phyloP scores from a whole-genome alignment of 106 monocot species.

The Apostasia ramifera region DNA sequence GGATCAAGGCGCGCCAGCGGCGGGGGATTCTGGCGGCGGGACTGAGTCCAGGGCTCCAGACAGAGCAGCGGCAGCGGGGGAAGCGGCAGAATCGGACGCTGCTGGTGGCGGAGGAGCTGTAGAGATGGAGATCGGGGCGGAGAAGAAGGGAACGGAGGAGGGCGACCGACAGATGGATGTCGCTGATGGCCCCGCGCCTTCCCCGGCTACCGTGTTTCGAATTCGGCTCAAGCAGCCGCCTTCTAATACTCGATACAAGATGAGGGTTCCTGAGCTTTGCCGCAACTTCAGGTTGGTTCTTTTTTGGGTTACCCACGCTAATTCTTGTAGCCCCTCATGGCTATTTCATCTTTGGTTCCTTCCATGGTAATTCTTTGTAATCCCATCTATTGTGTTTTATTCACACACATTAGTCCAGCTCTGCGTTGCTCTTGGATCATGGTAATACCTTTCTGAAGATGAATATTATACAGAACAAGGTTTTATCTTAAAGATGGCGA shows the following conservation, averaged over 20 bases:
- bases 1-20: conserved; percentile 4
- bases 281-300: conserved; percentile 75
- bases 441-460: too few species aligned
- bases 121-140: conserved; percentile 16
- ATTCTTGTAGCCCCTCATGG: too few species aligned
- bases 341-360: not conserved
- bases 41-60: not conserved
- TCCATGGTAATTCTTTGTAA: not conserved
- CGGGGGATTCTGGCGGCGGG: conserved; percentile 8
- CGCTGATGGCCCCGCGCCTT: conserved; percentile 19
- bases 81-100: conserved; percentile 1
- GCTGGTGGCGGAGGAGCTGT: conserved; percentile 1
- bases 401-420: too few species aligned
- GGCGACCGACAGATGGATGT: conserved; percentile 35
- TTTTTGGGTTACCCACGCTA: too few species aligned
- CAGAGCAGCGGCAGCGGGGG: conserved; percentile 1
- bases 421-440: too few species aligned
- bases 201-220: conserved; percentile 79
- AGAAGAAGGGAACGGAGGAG: conserved; percentile 19
- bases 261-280: conserved; percentile 96
- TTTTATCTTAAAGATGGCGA: too few species aligned
- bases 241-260: conserved; percentile 70
- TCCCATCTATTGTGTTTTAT: not conserved
- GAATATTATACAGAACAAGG: too few species aligned
- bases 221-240: conserved; percentile 90